phyloP scores from a whole-genome alignment of 176 grass and related monocot species.

The Oryza glumipatula region DNA sequence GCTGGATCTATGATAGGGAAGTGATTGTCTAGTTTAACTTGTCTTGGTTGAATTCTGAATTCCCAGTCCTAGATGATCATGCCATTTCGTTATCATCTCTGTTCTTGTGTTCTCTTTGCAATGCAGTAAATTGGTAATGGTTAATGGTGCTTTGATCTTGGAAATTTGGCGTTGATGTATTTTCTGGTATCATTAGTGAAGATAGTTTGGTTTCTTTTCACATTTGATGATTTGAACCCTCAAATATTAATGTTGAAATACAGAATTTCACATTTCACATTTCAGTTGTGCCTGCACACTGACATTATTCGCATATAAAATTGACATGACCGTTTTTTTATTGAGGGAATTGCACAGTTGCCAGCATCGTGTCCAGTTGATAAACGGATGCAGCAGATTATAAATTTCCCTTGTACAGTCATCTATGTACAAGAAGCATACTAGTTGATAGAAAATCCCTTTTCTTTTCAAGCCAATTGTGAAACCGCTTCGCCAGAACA shows the following conservation, averaged over 20 bases:
- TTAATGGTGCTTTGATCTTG: slow-evolving; percentile 10
- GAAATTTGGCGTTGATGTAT: neutral
- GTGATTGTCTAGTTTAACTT: slow-evolving; percentile 42
- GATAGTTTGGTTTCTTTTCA: neutral
- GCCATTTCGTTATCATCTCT: slow-evolving; percentile 1
- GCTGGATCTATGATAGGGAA: slow-evolving; percentile 86
- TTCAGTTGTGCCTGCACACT: neutral
- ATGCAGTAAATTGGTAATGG: slow-evolving; percentile 31
- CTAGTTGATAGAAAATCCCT: neutral
- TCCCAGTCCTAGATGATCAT: neutral
- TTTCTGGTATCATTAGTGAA: neutral
- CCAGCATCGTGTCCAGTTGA: neutral
- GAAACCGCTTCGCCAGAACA: neutral
- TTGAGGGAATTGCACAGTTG: too few relatives aligned
- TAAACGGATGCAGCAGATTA: neutral
- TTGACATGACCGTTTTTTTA: neutral
- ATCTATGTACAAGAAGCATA: neutral
- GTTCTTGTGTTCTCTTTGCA: slow-evolving; percentile 37
- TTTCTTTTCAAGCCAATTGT: neutral
- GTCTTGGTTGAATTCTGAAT: neutral
- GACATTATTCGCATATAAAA: neutral
- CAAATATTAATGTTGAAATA: neutral
- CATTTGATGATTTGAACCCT: neutral
- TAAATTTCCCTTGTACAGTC: neutral
- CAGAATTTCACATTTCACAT: neutral